Conservation (phyloP, 176 grass and related monocot species). For the Musa itinerans region DNA sequence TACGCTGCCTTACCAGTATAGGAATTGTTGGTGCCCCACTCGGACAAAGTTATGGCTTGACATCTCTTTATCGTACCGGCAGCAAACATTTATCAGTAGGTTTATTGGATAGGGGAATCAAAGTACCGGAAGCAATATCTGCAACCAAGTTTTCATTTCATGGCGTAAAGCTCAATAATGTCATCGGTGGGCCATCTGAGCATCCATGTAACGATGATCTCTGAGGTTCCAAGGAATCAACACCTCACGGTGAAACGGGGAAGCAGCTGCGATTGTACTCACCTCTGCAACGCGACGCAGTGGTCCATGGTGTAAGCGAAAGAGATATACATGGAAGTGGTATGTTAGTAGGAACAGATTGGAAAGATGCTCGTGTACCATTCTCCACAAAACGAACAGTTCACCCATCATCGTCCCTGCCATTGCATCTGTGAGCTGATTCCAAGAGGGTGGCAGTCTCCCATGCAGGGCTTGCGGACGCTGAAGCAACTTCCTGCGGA, state of each 20-base stretch:
- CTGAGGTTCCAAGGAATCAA: not conserved
- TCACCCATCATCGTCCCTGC: not conserved
- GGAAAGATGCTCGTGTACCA: not conserved
- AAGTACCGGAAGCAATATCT: not conserved
- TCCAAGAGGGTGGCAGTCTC: not conserved
- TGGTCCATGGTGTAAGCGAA: not conserved
- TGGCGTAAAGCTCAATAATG: too few species aligned
- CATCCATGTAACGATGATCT: not conserved
- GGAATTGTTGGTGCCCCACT: not conserved
- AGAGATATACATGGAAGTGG: not conserved
- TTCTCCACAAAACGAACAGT: not conserved
- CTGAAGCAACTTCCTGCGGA: not conserved
- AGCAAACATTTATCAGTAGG: not conserved
- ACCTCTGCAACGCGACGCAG: not conserved
- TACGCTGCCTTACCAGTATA: too few species aligned
- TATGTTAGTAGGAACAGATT: not conserved
- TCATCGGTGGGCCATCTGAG: too few species aligned
- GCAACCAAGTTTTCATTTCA: not conserved
- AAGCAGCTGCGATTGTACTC: not conserved
- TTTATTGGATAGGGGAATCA: not conserved
- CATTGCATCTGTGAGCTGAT: not conserved
- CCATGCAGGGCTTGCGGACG: not conserved
- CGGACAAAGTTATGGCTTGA: not conserved
- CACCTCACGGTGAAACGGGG: not conserved
- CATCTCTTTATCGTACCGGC: not conserved